Evolutionary conservation across 208 protist genomes (phyloP), one percentile per base, ranked within the genome.

Genomic region (Wallacemonas rigidus): DNA sequence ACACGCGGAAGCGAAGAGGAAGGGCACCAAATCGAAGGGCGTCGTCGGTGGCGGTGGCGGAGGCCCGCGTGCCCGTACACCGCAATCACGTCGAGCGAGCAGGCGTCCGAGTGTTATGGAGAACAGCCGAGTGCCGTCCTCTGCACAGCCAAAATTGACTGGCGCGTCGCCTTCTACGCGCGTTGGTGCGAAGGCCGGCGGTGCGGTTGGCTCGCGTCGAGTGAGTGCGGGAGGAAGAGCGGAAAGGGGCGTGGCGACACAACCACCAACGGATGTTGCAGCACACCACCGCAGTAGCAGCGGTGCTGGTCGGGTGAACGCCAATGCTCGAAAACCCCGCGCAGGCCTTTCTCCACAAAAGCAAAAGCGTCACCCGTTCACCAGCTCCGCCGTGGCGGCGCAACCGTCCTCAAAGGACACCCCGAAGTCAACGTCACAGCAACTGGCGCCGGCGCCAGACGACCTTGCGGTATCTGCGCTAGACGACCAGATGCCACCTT

Each of bases 31-130:
- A 17, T 17, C 15, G 9, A 36, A 26, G 26, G 26, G 26, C 26
- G 26, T 26, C 26, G 26, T 26, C 26, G 26, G 26, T 26, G 26
- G 26, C 26, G 26, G 5, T 57, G 17, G 9, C 1, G 17, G 11
- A 8, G 9, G 9, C 9, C 53, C 38, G 60, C 60, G 43, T 41
- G 60, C 60, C 5, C 3, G 36, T 41, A 65, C 60, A 35, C 60
- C 60, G 15, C 60, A 15, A 35, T 65, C 60, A 17, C 60, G 60
- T 26, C 60, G 26, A 11, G 41, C 60, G 4, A 65, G 60, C n/a
- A 38, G 17, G 3, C 60, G 60, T 36, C 38, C 60, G 40, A 65
- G 60, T 17, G 60, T 36, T 4, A 41, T 45, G 12, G 60, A 51
- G 17, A 41, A 15, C 60, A 8, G 2, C 5, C 60, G 60, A 6